A percentile compares a stretch with the other conserved stretches of the same genome.
Conservation (phyloP, 2,329 filamentous ascomycete genomes). For the Talaromyces sp. region DNA sequence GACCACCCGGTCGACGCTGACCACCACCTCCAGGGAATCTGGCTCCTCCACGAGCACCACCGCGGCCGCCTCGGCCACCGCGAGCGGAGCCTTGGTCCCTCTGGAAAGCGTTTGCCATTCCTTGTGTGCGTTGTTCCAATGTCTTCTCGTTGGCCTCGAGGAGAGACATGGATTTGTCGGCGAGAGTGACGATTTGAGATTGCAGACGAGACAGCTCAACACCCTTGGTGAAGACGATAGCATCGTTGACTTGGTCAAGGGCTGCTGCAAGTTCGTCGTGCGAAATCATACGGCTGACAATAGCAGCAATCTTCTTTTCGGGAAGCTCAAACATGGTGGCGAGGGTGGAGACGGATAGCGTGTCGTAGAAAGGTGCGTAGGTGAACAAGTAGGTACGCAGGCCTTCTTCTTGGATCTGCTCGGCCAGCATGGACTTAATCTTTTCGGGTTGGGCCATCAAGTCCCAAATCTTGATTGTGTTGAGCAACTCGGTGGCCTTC, state of each 20-base stretch:
- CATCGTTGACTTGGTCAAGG: slow-evolving; percentile 93
- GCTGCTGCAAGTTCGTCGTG: slow-evolving; percentile 96
- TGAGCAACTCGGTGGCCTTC: slow-evolving; percentile 87
- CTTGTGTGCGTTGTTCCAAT: slow-evolving; percentile 92
- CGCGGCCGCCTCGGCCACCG: slow-evolving; percentile 52
- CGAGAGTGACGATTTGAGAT: slow-evolving; percentile 86
- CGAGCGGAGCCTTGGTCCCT: slow-evolving; percentile 71
- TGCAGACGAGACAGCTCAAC: slow-evolving; percentile 95
- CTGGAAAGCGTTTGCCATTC: slow-evolving; percentile 92
- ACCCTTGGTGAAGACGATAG: slow-evolving; percentile 98
- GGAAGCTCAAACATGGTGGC: slow-evolving; percentile 94
- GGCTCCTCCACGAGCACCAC: slow-evolving; percentile 32
- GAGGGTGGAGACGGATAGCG: slow-evolving; percentile 77
- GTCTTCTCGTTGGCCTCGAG: slow-evolving; percentile 98
- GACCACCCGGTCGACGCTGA: slow-evolving; percentile 41
- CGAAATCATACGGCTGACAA: slow-evolving; percentile 99
- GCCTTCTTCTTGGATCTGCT: slow-evolving; percentile 98
- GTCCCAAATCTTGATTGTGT: slow-evolving; percentile 99
- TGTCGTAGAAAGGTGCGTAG: slow-evolving; percentile 98
- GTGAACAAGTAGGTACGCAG: slow-evolving; percentile 98
- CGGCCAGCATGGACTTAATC: slow-evolving; percentile 95
- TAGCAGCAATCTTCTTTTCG: slow-evolving; percentile 81
- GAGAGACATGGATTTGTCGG: slow-evolving; percentile 91
- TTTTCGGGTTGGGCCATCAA: slow-evolving; percentile 87
- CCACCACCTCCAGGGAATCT: slow-evolving; percentile 34